phyloP scores from a whole-genome alignment of 345 rosid species.

The Passiflora organensis region DNA sequence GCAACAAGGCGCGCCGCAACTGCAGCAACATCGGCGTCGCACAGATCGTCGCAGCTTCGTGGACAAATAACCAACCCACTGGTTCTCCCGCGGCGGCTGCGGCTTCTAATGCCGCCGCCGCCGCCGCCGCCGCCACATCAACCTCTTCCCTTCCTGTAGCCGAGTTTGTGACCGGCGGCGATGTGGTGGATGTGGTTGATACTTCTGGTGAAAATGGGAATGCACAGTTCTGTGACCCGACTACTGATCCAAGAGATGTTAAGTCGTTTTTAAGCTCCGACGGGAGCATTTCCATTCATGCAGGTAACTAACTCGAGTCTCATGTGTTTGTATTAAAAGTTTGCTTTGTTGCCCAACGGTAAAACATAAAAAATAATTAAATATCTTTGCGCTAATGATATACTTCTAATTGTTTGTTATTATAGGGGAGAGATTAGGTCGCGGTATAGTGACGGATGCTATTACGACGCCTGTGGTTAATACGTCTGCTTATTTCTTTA shows the following conservation, averaged over 20 bases:
- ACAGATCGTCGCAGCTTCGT: slow-evolving; percentile 94
- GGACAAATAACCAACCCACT: slow-evolving; percentile 62
- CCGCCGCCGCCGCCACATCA: slow-evolving; percentile 40
- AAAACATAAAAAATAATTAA: too few species aligned
- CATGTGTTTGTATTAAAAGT: background rate
- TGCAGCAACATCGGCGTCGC: slow-evolving; percentile 99
- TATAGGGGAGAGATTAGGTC: slow-evolving; percentile 89
- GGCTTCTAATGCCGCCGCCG: slow-evolving; percentile 33
- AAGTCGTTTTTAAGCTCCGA: slow-evolving; percentile 73
- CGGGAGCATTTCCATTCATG: slow-evolving; percentile 89
- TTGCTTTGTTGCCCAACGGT: too few species aligned
- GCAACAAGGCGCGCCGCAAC: slow-evolving; percentile 92
- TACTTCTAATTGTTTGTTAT: too few species aligned
- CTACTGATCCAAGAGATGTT: slow-evolving; percentile 15
- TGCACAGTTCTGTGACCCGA: slow-evolving; percentile 42
- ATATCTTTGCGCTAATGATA: too few species aligned
- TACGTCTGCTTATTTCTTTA: slow-evolving; percentile 89
- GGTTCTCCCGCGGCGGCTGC: slow-evolving; percentile 50
- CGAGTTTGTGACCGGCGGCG: slow-evolving; percentile 31
- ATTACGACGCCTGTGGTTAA: slow-evolving; percentile 96
- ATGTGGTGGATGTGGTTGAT: slow-evolving; percentile 30
- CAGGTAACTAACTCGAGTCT: slow-evolving; percentile 42
- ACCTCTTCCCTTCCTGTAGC: slow-evolving; percentile 38
- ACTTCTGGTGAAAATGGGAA: background rate
- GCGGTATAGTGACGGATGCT: slow-evolving; percentile 94